These are phyloP conservation scores for Fonsecaea pedrosoi DNA, from an alignment of 2,329 filamentous ascomycete genomes.

Conservation along the genomic window DNA sequence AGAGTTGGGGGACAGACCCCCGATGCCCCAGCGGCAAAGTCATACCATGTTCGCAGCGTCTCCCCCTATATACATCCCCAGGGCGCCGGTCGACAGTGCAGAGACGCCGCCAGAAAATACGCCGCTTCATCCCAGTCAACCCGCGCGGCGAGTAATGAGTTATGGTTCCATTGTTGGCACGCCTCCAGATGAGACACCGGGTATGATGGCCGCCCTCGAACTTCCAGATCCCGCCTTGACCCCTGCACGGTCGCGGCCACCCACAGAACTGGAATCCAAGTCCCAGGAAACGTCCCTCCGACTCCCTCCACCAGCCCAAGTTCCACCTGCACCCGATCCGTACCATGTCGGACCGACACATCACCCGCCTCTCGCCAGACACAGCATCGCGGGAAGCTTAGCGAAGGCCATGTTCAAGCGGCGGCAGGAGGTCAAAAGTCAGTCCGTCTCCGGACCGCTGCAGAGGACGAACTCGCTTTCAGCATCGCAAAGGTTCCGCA, in stretches of 20 bases:
- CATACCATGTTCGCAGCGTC: conserved; percentile 43
- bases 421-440: conserved; percentile 16
- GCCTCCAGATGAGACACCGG: conserved; percentile 43
- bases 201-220: conserved; percentile 58
- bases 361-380: conserved; percentile 16
- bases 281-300: conserved; percentile 12
- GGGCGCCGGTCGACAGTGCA: conserved; percentile 45
- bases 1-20: conserved; percentile 25
- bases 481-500: conserved; percentile 46
- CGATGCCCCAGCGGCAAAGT: conserved; percentile 34
- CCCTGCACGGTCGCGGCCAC: conserved; percentile 41
- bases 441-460: conserved; percentile 31
- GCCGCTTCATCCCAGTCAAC: conserved; percentile 22
- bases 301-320: conserved; percentile 32
- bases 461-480: conserved; percentile 42
- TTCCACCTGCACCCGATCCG: conserved; percentile 25
- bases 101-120: conserved; percentile 29
- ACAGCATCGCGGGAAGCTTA: conserved; percentile 25
- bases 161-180: conserved; percentile 71
- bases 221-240: conserved; percentile 68
- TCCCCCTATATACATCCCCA: conserved; percentile 48
- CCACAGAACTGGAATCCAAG: conserved; percentile 6
- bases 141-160: conserved; percentile 48
- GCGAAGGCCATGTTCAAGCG: conserved; percentile 31
- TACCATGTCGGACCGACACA: conserved; percentile 34